These are phyloP conservation scores for Xeromyces bisporus DNA, from an alignment of 495 filamentous ascomycete species.

Conservation along the genomic window DNA sequence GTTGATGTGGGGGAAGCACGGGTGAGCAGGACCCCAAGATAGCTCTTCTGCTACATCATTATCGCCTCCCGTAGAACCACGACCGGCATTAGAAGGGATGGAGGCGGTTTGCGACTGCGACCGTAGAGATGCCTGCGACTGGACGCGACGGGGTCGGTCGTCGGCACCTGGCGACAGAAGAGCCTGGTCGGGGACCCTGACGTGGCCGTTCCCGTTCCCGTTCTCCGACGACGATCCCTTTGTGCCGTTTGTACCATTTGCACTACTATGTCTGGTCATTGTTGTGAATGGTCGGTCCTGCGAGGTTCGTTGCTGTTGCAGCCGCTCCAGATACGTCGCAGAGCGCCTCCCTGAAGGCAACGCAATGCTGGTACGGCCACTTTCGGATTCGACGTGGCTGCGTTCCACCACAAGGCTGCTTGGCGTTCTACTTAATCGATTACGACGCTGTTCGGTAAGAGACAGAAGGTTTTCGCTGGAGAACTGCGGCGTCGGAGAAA, in stretches of 20 bases:
- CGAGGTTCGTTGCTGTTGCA: conserved; percentile 4
- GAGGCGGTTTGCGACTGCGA: conserved; percentile 27
- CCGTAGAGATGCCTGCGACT: conserved; percentile 24
- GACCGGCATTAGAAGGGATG: conserved; percentile 24
- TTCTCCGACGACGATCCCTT: conserved; percentile 11
- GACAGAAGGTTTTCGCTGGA: conserved; percentile 41
- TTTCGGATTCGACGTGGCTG: conserved; percentile 35
- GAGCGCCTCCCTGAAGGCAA: conserved; percentile 41
- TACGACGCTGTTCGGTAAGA: conserved; percentile 48
- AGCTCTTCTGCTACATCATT: conserved; percentile 31
- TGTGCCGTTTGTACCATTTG: not conserved
- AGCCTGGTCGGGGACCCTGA: conserved; percentile 18
- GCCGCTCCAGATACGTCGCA: conserved; percentile 15
- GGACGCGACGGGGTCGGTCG: conserved; percentile 18
- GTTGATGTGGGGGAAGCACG: conserved; percentile 85
- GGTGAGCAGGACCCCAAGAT: conserved; percentile 74
- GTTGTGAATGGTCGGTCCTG: too few relatives aligned
- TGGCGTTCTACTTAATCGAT: conserved; percentile 33
- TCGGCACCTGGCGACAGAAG: conserved; percentile 16
- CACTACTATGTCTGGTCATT: too few relatives aligned
- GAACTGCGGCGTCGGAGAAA: conserved; percentile 11
- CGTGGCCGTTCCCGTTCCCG: too few relatives aligned
- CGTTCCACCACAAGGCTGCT: conserved; percentile 51
- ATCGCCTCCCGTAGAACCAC: conserved; percentile 34
- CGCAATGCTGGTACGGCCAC: conserved; percentile 47